Evolutionary conservation across 2,329 filamentous ascomycete species (phyloP).

Genomic region (Mycosphaerelloides madeirae): DNA sequence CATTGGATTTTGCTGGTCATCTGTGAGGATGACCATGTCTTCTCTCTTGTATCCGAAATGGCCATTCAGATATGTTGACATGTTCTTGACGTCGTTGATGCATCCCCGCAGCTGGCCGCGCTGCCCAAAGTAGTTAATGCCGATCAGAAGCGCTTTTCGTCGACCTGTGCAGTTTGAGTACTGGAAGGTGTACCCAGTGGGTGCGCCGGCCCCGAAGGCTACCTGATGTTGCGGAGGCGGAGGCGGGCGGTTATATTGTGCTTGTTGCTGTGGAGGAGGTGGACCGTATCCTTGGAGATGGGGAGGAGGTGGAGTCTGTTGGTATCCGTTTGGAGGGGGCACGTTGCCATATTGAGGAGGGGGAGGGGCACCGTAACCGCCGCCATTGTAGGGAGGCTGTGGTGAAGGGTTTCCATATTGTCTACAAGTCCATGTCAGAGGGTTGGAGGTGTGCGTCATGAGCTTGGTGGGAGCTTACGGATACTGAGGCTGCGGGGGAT

Average conservation of each 20-base stretch:
- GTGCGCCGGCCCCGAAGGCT: conserved; percentile 74
- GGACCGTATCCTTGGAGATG: conserved; percentile 11
- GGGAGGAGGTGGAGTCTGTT: conserved; percentile 37
- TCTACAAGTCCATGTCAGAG: not conserved
- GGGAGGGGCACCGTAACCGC: conserved; percentile 38
- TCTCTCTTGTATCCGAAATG: conserved; percentile 89
- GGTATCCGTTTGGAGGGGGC: conserved; percentile 21
- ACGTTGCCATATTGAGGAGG: conserved; percentile 31
- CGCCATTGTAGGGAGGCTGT: conserved; percentile 38
- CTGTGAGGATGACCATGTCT: conserved; percentile 94
- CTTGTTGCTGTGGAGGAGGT: conserved; percentile 5
- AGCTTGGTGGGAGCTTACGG: conserved; percentile 5
- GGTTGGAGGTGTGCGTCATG: too few relatives aligned
- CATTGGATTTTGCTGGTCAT: conserved; percentile 96
- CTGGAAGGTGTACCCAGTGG: conserved; percentile 74
- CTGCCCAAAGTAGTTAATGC: conserved; percentile 95
- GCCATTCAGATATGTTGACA: conserved; percentile 84
- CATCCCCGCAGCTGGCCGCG: conserved; percentile 85
- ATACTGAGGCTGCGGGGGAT: conserved; percentile 8
- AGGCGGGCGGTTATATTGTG: conserved; percentile 24
- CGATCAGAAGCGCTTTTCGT: conserved; percentile 84
- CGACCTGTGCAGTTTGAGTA: conserved; percentile 88
- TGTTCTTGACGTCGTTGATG: conserved; percentile 97
- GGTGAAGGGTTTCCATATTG: conserved; percentile 37
- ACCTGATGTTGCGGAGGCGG: conserved; percentile 45